Base-by-base conservation (phyloP, 164 flowering plant genomes). In the Berberis vulgaris region DNA sequence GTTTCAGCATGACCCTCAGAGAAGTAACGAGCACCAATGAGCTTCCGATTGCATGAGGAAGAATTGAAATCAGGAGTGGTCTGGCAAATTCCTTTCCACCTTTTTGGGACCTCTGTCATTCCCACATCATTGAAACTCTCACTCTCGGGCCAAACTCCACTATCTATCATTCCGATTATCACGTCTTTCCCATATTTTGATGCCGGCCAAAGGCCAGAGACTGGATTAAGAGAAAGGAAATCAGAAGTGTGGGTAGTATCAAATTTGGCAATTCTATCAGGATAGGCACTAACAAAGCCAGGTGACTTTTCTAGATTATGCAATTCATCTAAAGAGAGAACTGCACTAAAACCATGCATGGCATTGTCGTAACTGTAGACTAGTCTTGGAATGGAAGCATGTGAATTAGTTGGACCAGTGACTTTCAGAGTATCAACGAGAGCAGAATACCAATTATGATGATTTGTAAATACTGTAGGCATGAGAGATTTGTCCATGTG, bases 1-100 rank as follows among this genome's bases (percentile, higher is more conserved):
- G 9, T 6, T 41, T 63, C 55, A 41, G 6, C 59, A 2, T 70
- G 12, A 4, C 73, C 58, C 11, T 56, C 67, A 9, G 71, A 73
- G 62, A 49, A 83, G 47, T 53, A 75, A 40, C 79, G 70, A 54
- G 81, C 82, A 0, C 85, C 85, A 10, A 76, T 72, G 75, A 69
- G 89, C 85, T 76, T 76, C 41, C 55, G 53, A 45, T 73, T 79
- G 70, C 79, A 79, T 12, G 41, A 3, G 10, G 62, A 55, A 44
- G 59, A 40, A 61, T 39, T 62, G 38, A 71, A 66, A 43, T n/a
- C 57, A 4, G 67, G 69, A 7, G 73, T 75, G 44, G 39, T 69
- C 56, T 73, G 70, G 45, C 76, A 79, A 54, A 43, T 7, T 3
- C 77, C 79, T 41, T 73, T 70, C 79, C 77, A 75, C 60, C 72